Percentiles rank a stretch among this genome's conserved stretches.
Conservation (phyloP, 2,329 filamentous ascomycete species). For the Hypoxylon sp. region DNA sequence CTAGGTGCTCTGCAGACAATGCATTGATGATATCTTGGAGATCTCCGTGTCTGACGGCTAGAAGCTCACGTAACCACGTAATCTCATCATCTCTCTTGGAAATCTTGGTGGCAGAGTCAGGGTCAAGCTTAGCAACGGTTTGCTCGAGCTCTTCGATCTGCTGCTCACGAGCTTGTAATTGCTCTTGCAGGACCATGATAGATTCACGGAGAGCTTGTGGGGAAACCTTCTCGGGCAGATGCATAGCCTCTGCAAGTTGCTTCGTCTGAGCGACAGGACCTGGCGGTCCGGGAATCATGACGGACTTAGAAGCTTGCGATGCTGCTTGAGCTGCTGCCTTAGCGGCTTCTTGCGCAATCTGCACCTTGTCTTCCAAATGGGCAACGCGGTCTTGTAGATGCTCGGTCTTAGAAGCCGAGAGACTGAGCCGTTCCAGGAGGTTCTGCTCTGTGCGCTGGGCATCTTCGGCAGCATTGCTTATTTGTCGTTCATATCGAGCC, state of each 20-base stretch:
- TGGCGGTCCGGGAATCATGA: constrained; percentile 61
- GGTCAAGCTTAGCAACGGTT: constrained; percentile 77
- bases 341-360: constrained; percentile 90
- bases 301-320: constrained; percentile 53
- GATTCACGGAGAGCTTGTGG: constrained; percentile 95
- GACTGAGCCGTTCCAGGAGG: constrained; percentile 82
- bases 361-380: constrained; percentile 90
- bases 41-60: constrained; percentile 91
- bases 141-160: constrained; percentile 90
- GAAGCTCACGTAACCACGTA: constrained; percentile 91
- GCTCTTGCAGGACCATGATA: constrained; percentile 95
- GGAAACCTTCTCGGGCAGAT: constrained; percentile 87
- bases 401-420: constrained; percentile 87
- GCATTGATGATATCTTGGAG: constrained; percentile 91
- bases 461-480: constrained; percentile 84
- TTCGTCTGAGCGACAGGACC: constrained; percentile 60
- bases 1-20: constrained; percentile 80
- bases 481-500: constrained; percentile 79
- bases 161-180: constrained; percentile 92
- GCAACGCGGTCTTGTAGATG: constrained; percentile 88
- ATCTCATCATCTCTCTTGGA: constrained; percentile 96
- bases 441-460: constrained; percentile 84
- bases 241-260: constrained; percentile 59
- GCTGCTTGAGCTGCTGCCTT: constrained; percentile 82
- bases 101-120: constrained; percentile 84